Evolutionary conservation across 148 eudicot genomes (phyloP).

Genomic region (Polygonum aviculare): DNA sequence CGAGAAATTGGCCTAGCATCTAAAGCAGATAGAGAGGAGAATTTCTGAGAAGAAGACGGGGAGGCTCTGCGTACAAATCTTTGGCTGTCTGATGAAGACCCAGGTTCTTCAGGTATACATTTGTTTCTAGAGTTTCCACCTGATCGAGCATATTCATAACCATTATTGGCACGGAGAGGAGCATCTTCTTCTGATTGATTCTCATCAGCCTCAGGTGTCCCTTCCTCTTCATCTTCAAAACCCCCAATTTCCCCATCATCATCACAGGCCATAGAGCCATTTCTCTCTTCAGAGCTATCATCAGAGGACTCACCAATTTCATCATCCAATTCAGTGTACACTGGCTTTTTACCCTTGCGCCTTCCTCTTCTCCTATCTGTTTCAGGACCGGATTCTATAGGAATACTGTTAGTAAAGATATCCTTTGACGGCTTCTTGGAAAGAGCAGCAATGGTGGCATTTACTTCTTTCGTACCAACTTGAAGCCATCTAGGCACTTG

Average conservation of each 20-base stretch:
- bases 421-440: constrained; percentile 78
- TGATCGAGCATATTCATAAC: constrained; percentile 46
- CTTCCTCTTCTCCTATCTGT: constrained; percentile 66
- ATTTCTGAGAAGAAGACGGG: constrained; percentile 86
- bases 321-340: constrained; percentile 35
- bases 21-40: constrained; percentile 84
- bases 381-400: constrained; percentile 33
- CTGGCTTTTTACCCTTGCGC: constrained; percentile 67
- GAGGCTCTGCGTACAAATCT: constrained; percentile 42
- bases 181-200: constrained; percentile 44
- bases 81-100: constrained; percentile 60
- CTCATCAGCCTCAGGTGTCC: constrained; percentile 9
- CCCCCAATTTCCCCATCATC: constrained; percentile 9
- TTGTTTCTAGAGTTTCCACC: constrained; percentile 29
- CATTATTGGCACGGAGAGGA: constrained; percentile 38
- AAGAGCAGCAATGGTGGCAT: constrained; percentile 46
- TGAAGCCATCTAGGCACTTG: constrained; percentile 95
- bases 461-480: constrained; percentile 71
- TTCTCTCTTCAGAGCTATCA: constrained; percentile 13
- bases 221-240: constrained; percentile 11
- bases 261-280: neutral
- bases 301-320: constrained; percentile 2
- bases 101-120: constrained; percentile 50
- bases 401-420: constrained; percentile 32
- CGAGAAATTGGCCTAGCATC: constrained; percentile 78